Base-by-base conservation (phyloP, 495 filamentous ascomycete genomes). In the Lasiosphaeria miniovina region DNA sequence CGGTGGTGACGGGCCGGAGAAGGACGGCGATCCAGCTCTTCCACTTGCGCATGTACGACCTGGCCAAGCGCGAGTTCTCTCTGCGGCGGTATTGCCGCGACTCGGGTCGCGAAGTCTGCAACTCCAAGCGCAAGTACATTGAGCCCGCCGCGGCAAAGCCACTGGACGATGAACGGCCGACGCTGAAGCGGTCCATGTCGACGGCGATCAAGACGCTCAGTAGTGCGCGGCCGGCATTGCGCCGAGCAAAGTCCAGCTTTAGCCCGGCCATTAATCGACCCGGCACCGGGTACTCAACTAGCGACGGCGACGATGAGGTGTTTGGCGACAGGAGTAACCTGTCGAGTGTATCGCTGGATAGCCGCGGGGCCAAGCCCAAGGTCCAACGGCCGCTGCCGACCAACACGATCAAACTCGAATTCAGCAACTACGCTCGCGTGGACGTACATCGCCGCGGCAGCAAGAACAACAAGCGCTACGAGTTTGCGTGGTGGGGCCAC, bases 341-440 rank as follows among this genome's bases (percentile, higher is more conserved):
- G 38, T 75, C 74, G 43, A 67, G 68, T 38, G 60, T 71, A 49
- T 59, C 69, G 33, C 61, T 75, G 57, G 68, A 69, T 49, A 64
- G 68, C 61, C 55, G 61, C 57, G 58, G 55, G 35, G 52, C 50
- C 51, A 67, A 65, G 59, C 33, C 57, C 32, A 68, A 66, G 59
- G 65, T 72, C 38, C 65, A 72, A 50, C 75, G 74, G 66, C 73
- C 80, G 74, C 60, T 77, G 58, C 77, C 77, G 41, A 87, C 84
- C 52, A 93, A 96, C 67, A 88, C 81, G 45, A 88, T 89, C 63
- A 88, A 90, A 70, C 82, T 98, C 38, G 93, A 98, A 67, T 98
- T 96, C 71, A 94, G 91, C 57, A 98, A 98, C 75, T 98, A 98
- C 69, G 94, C 94, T 9, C 91, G 94, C 67, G 86, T 97, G 35